Percentiles rank a stretch among this genome's conserved stretches.
These are phyloP conservation scores for Peronospora belbahrii DNA, from an alignment of 352 stramenopile species.

Conservation along the genomic window DNA sequence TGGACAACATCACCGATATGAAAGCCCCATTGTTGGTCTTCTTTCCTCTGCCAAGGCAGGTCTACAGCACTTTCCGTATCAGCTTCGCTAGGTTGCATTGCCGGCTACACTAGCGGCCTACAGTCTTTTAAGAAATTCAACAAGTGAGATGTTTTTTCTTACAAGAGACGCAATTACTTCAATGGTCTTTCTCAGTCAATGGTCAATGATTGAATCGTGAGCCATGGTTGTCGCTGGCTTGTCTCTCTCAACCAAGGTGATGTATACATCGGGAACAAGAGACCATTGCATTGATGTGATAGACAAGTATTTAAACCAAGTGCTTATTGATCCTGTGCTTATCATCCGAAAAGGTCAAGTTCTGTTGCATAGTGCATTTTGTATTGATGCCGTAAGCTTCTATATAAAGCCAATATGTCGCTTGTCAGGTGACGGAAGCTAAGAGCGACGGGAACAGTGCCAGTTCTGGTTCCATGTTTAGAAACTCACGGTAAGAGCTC, in stretches of 20 bases:
- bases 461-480: constrained; percentile 47
- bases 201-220: too few relatives aligned
- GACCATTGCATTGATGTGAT: too few relatives aligned
- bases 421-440: constrained; percentile 51
- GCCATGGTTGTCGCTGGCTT: too few relatives aligned
- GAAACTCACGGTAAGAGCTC: constrained; percentile 50
- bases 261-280: too few relatives aligned
- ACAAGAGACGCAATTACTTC: too few relatives aligned
- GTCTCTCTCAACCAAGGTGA: too few relatives aligned
- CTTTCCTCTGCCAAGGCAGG: not conserved
- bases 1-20: constrained; percentile 27
- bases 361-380: constrained; percentile 39
- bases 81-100: constrained; percentile 2
- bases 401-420: constrained; percentile 33
- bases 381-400: constrained; percentile 56
- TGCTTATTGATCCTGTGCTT: too few relatives aligned
- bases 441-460: constrained; percentile 56
- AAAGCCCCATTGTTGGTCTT: constrained; percentile 10
- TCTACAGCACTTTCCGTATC: not conserved
- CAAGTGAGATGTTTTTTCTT: not conserved
- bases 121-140: not conserved
- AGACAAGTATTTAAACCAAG: too few relatives aligned
- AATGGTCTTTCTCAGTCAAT: constrained; percentile 3
- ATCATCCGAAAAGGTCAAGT: not conserved
- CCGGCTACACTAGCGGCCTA: not conserved